These are phyloP conservation scores for Actinomucor elegans DNA, from an alignment of 371 early-diverging fungal genomes.

Conservation along the genomic window DNA sequence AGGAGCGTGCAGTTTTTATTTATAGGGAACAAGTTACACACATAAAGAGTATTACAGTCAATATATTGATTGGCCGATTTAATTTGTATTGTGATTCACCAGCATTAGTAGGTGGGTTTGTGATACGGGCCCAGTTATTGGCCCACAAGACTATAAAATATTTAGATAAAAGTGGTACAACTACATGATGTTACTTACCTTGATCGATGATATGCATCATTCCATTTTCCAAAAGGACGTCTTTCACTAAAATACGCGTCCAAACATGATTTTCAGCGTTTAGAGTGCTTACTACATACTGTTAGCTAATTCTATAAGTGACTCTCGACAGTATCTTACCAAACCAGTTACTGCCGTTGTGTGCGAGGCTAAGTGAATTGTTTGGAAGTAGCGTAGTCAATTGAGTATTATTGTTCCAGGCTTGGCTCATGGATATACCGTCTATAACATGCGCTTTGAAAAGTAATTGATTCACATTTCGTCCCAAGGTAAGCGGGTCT, in stretches of 20 bases:
- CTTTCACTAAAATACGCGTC: conserved; percentile 31
- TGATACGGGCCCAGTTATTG: conserved; percentile 10
- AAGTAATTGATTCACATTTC: conserved; percentile 1
- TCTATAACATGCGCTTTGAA: background rate
- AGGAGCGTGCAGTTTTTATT: background rate
- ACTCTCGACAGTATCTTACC: no score
- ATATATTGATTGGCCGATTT: background rate
- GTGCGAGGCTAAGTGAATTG: no score
- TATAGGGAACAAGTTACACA: conserved; percentile 7
- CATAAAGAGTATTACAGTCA: no score
- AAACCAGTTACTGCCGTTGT: no score
- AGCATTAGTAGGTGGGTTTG: background rate
- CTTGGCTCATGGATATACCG: background rate
- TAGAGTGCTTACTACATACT: no score
- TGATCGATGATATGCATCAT: conserved; percentile 44
- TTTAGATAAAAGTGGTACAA: background rate
- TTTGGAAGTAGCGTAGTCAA: no score
- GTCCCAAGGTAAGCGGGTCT: conserved; percentile 2
- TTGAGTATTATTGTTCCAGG: background rate
- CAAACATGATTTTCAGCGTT: background rate
- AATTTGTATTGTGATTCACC: conserved; percentile 9
- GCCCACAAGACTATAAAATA: background rate
- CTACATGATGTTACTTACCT: conserved; percentile 8
- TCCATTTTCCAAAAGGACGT: conserved; percentile 38
- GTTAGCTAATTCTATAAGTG: no score